phyloP scores from a whole-genome alignment of 441 rosid species.

The Aquilaria agallochum region DNA sequence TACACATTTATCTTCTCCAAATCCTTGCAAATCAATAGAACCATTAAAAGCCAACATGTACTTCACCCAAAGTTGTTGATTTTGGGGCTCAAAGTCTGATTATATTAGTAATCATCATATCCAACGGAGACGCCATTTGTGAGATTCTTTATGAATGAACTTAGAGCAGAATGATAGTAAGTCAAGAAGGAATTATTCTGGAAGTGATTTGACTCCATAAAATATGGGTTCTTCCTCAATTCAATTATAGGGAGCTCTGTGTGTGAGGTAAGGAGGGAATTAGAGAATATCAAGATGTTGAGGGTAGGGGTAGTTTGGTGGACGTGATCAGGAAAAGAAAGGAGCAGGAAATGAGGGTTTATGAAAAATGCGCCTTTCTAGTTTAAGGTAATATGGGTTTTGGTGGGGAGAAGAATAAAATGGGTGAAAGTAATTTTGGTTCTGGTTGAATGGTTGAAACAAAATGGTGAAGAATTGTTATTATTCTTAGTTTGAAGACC shows the following conservation, averaged over 20 bases:
- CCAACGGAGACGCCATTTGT: constrained; percentile 12
- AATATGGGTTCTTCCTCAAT: constrained; percentile 29
- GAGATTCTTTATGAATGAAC: constrained; percentile 32
- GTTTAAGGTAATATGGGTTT: too few relatives aligned
- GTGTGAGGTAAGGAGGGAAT: too few relatives aligned
- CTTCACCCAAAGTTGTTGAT: constrained; percentile 28
- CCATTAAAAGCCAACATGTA: constrained; percentile 21
- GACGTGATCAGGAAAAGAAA: too few relatives aligned
- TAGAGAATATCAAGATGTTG: too few relatives aligned
- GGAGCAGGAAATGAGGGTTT: too few relatives aligned
- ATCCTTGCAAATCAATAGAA: constrained; percentile 27
- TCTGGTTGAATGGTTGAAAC: too few relatives aligned
- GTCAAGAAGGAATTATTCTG: constrained; percentile 24
- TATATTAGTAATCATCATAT: constrained; percentile 21
- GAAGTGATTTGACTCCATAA: constrained; percentile 29
- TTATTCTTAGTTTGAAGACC: too few relatives aligned
- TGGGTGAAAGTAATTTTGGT: too few relatives aligned
- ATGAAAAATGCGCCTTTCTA: too few relatives aligned
- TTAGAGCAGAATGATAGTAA: constrained; percentile 39
- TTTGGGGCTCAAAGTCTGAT: constrained; percentile 39
- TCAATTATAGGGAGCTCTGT: constrained; percentile 1
- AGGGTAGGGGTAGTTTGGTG: too few relatives aligned
- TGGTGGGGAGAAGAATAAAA: too few relatives aligned
- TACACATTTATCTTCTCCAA: constrained; percentile 21
- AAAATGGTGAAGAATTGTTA: too few relatives aligned